Percentiles rank a stretch among this genome's conserved stretches.
These are phyloP conservation scores for Chlorella sp. DNA, from an alignment of 139 green algal genomes.

Conservation along the genomic window DNA sequence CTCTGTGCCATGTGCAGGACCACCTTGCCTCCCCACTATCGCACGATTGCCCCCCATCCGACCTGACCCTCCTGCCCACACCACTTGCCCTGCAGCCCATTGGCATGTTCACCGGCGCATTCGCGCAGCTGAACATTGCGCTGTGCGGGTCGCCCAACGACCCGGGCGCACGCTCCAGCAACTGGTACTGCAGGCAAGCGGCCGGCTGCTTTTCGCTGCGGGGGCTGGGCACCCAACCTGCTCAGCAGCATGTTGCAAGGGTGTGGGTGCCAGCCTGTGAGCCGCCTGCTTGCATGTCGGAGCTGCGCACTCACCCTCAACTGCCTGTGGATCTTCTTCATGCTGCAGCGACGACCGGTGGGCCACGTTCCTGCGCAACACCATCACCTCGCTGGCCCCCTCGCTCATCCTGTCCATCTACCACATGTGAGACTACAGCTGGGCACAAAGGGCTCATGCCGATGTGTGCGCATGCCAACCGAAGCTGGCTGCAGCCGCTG, in stretches of 20 bases:
- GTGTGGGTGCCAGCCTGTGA: too few species aligned
- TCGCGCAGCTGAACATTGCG: conserved; percentile 58
- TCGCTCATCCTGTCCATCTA: conserved; percentile 83
- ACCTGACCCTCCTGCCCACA: background rate
- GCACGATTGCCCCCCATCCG: too few species aligned
- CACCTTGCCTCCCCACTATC: too few species aligned
- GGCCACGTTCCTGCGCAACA: conserved; percentile 35
- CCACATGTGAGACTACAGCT: conserved; percentile 55
- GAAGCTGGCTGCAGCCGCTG: too few species aligned
- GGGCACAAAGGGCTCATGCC: background rate
- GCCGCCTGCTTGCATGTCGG: too few species aligned
- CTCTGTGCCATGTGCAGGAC: too few species aligned
- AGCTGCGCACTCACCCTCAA: too few species aligned
- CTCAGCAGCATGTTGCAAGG: too few species aligned
- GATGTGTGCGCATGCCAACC: too few species aligned
- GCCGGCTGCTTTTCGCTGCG: background rate
- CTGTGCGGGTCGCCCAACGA: conserved; percentile 52
- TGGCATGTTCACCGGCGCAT: conserved; percentile 41
- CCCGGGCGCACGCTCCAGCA: conserved; percentile 9
- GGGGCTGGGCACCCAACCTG: too few species aligned
- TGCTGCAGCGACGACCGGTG: conserved; percentile 16
- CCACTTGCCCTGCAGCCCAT: conserved; percentile 5
- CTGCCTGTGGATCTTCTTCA: too few species aligned
- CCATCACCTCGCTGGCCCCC: conserved; percentile 81
- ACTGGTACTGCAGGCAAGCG: conserved; percentile 70